Evolutionary conservation across 805 yeast species (phyloP), one percentile per base, ranked within the genome.

Genomic region (Clavispora carvajalis): DNA sequence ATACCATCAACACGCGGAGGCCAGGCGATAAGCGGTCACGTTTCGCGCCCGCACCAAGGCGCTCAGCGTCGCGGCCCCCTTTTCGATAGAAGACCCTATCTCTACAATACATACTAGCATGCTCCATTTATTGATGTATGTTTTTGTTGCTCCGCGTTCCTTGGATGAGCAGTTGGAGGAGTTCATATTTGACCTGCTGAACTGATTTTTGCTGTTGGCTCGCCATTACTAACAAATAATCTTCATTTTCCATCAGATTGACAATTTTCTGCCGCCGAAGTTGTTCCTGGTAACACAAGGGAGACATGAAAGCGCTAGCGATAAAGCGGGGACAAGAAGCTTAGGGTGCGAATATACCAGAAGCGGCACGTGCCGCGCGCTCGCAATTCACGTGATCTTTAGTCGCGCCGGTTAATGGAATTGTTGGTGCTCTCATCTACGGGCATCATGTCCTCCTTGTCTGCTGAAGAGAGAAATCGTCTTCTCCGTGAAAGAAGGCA

Each of bases 401-500:
- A 7, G 19, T 17, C 9, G 12, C 5, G 16, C 5, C 15, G 16
- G 8, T 10, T 6, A 4, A 15, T 17, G 10, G 16, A 12, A 9
- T 18, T n/a, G 23, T n/a, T 21, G 23, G 34, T 9, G 10, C 23
- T 16, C 15, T 11, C 23, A 10, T n/a, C n/a, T 5, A 33, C 13
- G 26, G 10, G 7, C 9, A 33, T n/a, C 26, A 72, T 73, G 78
- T 59, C 71, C 37, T 69, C 61, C 25, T 22, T 74, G 22, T 59
- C 71, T 24, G 80, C 77, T 7, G 80, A 78, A 30, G 86, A 80
- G 48, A 79, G 74, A 59, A 74, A 79, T 52, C 66, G 67, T 39
- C 50, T 79, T 17, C 58, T 81, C 34, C 69, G 85, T 43, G 85
- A 82, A 53, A 71, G 84, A 54, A 71, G 88, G 54, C 80, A 76